A percentile compares a stretch with the other conserved stretches of the same genome.
Evolutionary conservation across 2,329 filamentous ascomycete genomes (phyloP).

Genomic region (Colletotrichum simmondsii): DNA sequence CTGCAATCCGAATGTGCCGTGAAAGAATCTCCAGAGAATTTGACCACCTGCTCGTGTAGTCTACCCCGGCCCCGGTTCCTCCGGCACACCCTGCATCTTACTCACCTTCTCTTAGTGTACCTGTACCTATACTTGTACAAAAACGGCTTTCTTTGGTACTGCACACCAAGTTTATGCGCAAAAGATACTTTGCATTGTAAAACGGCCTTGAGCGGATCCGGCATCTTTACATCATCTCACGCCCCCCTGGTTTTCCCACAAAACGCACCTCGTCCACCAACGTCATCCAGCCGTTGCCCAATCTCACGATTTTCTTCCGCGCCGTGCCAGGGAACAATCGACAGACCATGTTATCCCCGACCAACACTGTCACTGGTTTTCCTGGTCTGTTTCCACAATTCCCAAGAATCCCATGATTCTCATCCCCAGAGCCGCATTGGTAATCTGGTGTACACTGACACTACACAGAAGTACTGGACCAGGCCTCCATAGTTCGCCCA

Average conservation of each 20-base stretch:
- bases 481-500: neutral
- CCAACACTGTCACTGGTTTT: neutral
- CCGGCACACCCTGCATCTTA: neutral
- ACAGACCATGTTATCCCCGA: neutral
- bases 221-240: constrained; percentile 29
- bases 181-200: neutral
- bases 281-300: constrained; percentile 20
- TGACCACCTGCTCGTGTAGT: neutral
- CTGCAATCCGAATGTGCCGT: neutral
- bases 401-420: constrained; percentile 10
- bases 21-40: neutral
- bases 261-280: constrained; percentile 17
- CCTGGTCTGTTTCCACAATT: constrained; percentile 6
- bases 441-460: neutral
- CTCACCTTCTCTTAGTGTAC: neutral
- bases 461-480: neutral
- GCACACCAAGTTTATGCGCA: neutral
- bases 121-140: neutral
- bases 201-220: neutral
- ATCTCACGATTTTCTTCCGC: neutral
- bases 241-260: neutral
- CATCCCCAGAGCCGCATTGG: constrained; percentile 25
- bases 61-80: constrained; percentile 16
- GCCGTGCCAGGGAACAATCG: constrained; percentile 1
- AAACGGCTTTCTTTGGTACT: neutral